phyloP scores from a whole-genome alignment of 495 filamentous ascomycete genomes.

The Aspergillus wentii region DNA sequence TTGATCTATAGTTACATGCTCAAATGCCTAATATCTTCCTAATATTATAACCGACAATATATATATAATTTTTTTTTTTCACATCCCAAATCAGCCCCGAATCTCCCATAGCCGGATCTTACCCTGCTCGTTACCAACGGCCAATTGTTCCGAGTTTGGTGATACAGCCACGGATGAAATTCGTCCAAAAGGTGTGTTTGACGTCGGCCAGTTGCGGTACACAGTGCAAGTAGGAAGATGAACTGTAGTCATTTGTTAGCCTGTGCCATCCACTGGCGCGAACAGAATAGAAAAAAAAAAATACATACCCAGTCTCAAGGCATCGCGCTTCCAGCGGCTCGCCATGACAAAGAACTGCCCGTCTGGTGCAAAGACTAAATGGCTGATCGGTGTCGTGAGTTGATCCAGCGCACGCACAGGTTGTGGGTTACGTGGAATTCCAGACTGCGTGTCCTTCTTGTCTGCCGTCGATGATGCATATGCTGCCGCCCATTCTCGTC shows the following conservation, averaged over 20 bases:
- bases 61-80: constrained; percentile 6
- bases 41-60: constrained; percentile 6
- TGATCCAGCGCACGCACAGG: constrained; percentile 74
- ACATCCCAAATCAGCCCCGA: constrained; percentile 35
- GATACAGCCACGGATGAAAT: constrained; percentile 76
- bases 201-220: constrained; percentile 95
- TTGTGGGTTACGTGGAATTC: constrained; percentile 57
- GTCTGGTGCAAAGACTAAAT: constrained; percentile 76
- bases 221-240: constrained; percentile 91
- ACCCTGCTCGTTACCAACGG: constrained; percentile 82
- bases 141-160: constrained; percentile 64
- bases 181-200: constrained; percentile 79
- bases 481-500: constrained; percentile 52
- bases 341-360: constrained; percentile 84
- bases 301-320: constrained; percentile 60
- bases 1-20: too few species aligned
- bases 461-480: constrained; percentile 21
- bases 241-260: constrained; percentile 38
- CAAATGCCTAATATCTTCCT: too few species aligned
- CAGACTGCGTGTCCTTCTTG: constrained; percentile 34
- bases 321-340: constrained; percentile 81
- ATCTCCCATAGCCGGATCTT: constrained; percentile 88
- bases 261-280: not conserved
- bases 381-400: constrained; percentile 74
- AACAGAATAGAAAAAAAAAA: not conserved